A percentile compares a stretch with the other conserved stretches of the same genome.
Evolutionary conservation across 2,329 filamentous ascomycete species (phyloP).

Genomic region (Stagonosporopsis tanaceti): DNA sequence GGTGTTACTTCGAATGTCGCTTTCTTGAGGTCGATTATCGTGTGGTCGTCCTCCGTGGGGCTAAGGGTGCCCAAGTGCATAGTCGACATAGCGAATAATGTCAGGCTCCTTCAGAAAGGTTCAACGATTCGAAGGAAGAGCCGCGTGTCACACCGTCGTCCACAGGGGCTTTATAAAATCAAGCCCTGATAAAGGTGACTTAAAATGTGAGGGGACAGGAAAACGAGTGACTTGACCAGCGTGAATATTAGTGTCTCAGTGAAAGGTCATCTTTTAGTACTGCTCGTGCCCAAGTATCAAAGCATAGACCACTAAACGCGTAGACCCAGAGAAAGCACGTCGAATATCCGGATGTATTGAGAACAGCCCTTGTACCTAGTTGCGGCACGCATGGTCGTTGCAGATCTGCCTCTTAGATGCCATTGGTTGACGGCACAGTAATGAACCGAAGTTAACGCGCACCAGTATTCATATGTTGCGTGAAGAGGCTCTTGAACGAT

Average conservation of each 20-base stretch:
- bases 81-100: conserved; percentile 43
- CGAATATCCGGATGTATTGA: conserved; percentile 50
- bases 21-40: conserved; percentile 44
- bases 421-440: conserved; percentile 44
- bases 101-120: conserved; percentile 23
- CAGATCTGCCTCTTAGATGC: conserved; percentile 35
- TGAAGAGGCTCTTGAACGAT: conserved; percentile 36
- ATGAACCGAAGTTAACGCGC: conserved; percentile 43
- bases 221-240: conserved; percentile 24
- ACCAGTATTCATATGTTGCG: conserved; percentile 32
- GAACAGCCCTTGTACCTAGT: conserved; percentile 49
- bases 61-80: conserved; percentile 41
- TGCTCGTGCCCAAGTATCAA: conserved; percentile 36
- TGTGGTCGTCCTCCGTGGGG: conserved; percentile 35
- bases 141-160: conserved; percentile 36
- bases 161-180: conserved; percentile 14
- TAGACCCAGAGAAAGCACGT: conserved; percentile 36
- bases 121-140: conserved; percentile 38
- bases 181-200: neutral
- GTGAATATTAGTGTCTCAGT: conserved; percentile 32
- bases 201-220: conserved; percentile 17
- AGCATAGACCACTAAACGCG: conserved; percentile 38
- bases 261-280: conserved; percentile 51
- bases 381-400: conserved; percentile 42
- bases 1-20: conserved; percentile 41